A percentile compares a stretch with the other conserved stretches of the same genome.
These are phyloP conservation scores for Skeletonema grethae DNA, from an alignment of 108 stramenopile genomes.

Conservation along the genomic window DNA sequence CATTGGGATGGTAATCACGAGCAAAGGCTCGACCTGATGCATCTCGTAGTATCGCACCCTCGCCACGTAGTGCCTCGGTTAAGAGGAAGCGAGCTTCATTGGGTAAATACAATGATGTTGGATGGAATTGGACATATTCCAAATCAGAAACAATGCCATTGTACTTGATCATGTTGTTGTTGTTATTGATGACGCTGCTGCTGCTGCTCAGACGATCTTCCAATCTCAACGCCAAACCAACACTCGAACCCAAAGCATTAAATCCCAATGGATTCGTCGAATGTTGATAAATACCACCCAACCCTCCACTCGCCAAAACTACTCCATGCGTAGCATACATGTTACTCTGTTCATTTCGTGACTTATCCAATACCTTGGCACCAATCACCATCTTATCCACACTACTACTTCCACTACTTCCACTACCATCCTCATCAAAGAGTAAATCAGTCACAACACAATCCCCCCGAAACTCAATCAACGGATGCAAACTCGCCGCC, in stretches of 20 bases:
- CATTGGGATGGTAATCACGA: constrained; percentile 82
- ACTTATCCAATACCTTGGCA: constrained; percentile 11
- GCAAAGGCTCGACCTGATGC: constrained; percentile 79
- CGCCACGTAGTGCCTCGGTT: constrained; percentile 92
- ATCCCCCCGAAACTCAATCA: constrained; percentile 78
- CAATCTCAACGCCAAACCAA: constrained; percentile 71
- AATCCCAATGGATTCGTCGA: constrained; percentile 91
- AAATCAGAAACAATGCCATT: constrained; percentile 63
- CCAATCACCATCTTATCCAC: constrained; percentile 27
- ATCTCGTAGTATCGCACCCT: constrained; percentile 89
- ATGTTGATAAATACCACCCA: constrained; percentile 92
- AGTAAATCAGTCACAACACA: constrained; percentile 90
- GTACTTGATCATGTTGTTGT: not conserved
- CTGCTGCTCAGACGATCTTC: too few species aligned
- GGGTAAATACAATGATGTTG: constrained; percentile 86
- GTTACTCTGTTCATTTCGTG: not conserved
- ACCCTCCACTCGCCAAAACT: constrained; percentile 91
- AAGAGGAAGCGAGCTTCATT: constrained; percentile 89
- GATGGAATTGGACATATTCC: constrained; percentile 98
- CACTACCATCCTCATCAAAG: constrained; percentile 32
- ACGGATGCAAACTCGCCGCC: constrained; percentile 79
- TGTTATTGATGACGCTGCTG: too few species aligned
- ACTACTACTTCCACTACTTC: not conserved
- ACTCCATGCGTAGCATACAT: constrained; percentile 66
- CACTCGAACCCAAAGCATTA: constrained; percentile 90